phyloP scores from a whole-genome alignment of 2,329 filamentous ascomycete genomes.

The Aureobasidium leucospermi region DNA sequence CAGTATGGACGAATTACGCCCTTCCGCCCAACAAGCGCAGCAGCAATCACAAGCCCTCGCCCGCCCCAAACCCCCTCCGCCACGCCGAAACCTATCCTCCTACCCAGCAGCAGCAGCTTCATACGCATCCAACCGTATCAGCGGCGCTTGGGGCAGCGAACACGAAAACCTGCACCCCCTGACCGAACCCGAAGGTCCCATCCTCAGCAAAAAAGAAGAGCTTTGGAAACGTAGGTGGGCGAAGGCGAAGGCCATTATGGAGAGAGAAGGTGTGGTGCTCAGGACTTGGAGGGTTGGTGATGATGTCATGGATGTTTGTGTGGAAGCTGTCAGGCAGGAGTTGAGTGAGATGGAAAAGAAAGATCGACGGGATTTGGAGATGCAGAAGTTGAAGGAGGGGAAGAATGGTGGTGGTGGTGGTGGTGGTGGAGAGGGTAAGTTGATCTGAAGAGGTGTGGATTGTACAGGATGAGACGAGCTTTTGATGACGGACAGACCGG shows the following conservation, averaged over 20 bases:
- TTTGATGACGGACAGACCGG: too few species aligned
- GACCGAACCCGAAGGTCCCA: conserved; percentile 19
- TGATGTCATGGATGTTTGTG: conserved; percentile 61
- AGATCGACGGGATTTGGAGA: conserved; percentile 11
- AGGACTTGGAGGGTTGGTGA: conserved; percentile 66
- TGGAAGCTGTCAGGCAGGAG: conserved; percentile 54
- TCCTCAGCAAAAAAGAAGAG: conserved; percentile 60
- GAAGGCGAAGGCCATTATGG: conserved; percentile 56
- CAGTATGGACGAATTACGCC: conserved; percentile 7
- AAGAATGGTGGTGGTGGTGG: background rate
- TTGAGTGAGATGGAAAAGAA: conserved; percentile 34
- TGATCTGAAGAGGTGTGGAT: background rate
- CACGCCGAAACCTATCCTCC: conserved; percentile 30
- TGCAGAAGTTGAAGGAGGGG: background rate
- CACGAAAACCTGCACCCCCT: too few species aligned
- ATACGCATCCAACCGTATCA: conserved; percentile 33
- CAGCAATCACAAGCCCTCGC: background rate
- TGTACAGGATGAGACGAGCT: too few species aligned
- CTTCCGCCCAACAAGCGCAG: conserved; percentile 6
- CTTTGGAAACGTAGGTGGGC: conserved; percentile 64
- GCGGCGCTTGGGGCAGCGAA: conserved; percentile 20
- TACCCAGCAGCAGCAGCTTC: conserved; percentile 31
- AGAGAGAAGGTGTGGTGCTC: conserved; percentile 58
- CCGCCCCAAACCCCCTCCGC: conserved; percentile 30
- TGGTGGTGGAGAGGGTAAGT: background rate